Evolutionary conservation across 1,284 basidiomycete species (phyloP).

Genomic region (Moniliophthora roreri): DNA sequence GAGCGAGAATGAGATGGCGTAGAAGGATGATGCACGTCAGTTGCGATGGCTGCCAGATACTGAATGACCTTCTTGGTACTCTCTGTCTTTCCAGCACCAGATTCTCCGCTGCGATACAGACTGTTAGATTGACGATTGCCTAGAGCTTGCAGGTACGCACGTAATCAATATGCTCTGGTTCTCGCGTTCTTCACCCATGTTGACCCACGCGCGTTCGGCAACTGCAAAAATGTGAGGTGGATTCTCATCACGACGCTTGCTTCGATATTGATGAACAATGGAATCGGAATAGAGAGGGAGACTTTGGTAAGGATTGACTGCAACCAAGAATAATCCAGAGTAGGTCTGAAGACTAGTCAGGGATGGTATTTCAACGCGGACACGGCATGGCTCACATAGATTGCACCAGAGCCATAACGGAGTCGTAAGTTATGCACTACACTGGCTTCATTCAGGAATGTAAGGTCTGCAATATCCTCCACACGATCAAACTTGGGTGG

Average conservation of each 20-base stretch:
- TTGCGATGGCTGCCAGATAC: slow-evolving; percentile 96
- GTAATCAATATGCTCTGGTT: slow-evolving; percentile 99
- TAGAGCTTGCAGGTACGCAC: slow-evolving; percentile 44
- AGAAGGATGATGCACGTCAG: slow-evolving; percentile 66
- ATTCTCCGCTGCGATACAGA: slow-evolving; percentile 76
- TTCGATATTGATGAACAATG: slow-evolving; percentile 93
- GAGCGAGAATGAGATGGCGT: slow-evolving; percentile 62
- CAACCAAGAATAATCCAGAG: slow-evolving; percentile 95
- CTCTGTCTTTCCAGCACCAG: slow-evolving; percentile 98
- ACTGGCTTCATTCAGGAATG: slow-evolving; percentile 97
- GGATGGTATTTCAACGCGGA: slow-evolving; percentile 8
- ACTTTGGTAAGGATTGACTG: slow-evolving; percentile 95
- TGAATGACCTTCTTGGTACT: slow-evolving; percentile 99
- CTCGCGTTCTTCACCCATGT: slow-evolving; percentile 97
- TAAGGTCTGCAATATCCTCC: slow-evolving; percentile 97
- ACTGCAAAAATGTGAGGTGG: slow-evolving; percentile 98
- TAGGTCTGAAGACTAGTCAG: slow-evolving; percentile 67
- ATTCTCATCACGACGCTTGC: slow-evolving; percentile 90
- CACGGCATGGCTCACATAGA: slow-evolving; percentile 74
- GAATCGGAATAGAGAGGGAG: slow-evolving; percentile 92
- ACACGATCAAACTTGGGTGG: slow-evolving; percentile 98
- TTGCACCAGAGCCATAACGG: slow-evolving; percentile 89
- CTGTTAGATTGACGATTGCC: neutral
- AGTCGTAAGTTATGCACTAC: slow-evolving; percentile 96
- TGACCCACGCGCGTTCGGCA: slow-evolving; percentile 97